Percentiles rank a stretch among this genome's conserved stretches.
These are phyloP conservation scores for Hypseocharis bilobata DNA, from an alignment of 441 rosid genomes.

Conservation along the genomic window DNA sequence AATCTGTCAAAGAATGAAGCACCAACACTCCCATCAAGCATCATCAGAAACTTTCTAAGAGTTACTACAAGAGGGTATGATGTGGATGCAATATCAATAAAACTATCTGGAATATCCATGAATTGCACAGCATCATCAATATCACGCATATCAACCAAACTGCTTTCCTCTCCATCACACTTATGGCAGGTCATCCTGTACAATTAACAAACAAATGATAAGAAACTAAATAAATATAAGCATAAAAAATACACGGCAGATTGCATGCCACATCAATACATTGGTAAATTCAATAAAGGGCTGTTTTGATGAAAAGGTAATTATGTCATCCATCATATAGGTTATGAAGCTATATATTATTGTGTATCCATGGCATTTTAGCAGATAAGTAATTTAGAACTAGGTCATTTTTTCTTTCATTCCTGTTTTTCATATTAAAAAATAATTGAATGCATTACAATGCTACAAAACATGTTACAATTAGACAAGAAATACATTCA, in stretches of 20 bases:
- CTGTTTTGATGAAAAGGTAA: neutral
- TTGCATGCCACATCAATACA: neutral
- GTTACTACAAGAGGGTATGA: constrained; percentile 42
- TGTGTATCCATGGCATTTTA: no score
- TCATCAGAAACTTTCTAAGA: constrained; percentile 42
- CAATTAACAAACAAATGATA: neutral
- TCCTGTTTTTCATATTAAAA: no score
- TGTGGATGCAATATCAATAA: constrained; percentile 22
- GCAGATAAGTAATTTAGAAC: no score
- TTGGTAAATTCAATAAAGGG: neutral
- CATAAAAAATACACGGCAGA: neutral
- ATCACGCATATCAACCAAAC: constrained; percentile 24
- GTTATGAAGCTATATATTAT: neutral
- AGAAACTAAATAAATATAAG: neutral
- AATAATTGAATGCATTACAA: neutral
- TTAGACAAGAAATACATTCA: neutral
- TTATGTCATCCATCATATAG: neutral
- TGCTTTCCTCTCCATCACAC: constrained; percentile 16
- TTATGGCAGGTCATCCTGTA: constrained; percentile 32
- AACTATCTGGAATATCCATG: constrained; percentile 39
- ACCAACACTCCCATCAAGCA: constrained; percentile 51
- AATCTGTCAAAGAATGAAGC: constrained; percentile 41
- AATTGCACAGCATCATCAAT: constrained; percentile 29
- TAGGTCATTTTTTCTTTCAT: no score
- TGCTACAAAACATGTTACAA: neutral